Evolutionary conservation across 2,329 filamentous ascomycete species (phyloP), one percentile per base, ranked within the genome.

Genomic region (Stromatinia cepivora): DNA sequence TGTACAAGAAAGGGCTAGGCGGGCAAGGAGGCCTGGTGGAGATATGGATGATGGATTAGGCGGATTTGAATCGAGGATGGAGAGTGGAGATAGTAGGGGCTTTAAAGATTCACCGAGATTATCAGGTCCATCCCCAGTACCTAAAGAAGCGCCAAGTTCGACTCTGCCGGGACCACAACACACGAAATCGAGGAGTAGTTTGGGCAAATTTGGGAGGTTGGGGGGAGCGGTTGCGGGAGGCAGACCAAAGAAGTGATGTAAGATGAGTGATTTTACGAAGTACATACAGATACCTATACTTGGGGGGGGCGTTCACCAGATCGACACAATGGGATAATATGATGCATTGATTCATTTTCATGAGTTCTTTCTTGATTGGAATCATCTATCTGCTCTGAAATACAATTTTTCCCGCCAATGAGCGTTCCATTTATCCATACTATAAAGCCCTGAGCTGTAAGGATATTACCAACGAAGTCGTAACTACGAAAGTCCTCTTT

Each of bases 1-100:
- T 66, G 94, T 96, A 1, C 95, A 99, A 77, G 95, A 99, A 74
- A 89, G 88, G 71, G 91, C 94, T 8, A 87, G 93, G 67, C 86
- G 93, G 66, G 84, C 87, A 17, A 90, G 93, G 76, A 83, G 88
- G 70, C 80, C 81, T 79, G 82, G 71, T 77, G 80, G 46, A 73
- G 75, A 80, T 31, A 74, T 86, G 66, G 84, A 83, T 63, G 79
- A 84, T 58, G 85, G 87, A 20, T 81, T 84, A 7, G 81, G 84
- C 22, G 75, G 82, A 46, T 84, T 87, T 62, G 83, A 84, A 59
- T 80, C 81, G 20, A 70, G 73, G 36, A 70, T 71, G 34, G 75
- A 77, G 48, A 73, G 73, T 17, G 53, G 74, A n/a, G 75, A 78
- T 58, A 69, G 81, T 15, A 80, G 81, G 62, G 82, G 81, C 66